Evolutionary conservation across 371 early-diverging fungal species (phyloP), one percentile per base, ranked within the genome.

Genomic region (Mortierella sp.): DNA sequence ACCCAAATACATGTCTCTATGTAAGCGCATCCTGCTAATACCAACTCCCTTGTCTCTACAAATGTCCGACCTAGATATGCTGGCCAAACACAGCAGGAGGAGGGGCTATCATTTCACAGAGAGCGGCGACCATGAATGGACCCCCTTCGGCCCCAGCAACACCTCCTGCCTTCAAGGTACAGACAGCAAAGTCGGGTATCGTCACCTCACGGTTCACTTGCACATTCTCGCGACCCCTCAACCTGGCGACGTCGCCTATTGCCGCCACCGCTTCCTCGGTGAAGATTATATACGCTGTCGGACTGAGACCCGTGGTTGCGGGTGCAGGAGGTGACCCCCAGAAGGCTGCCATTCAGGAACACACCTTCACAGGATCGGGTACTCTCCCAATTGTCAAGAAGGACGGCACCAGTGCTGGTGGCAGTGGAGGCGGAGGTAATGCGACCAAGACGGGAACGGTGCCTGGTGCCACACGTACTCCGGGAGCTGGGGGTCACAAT

Each of bases 41-140:
- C 6, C 43, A 40, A 40, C 43, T 40, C 43, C 6, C 43, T 16
- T 16, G 24, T 40, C 48, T 70, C n/a, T n/a, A 11, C 50, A 24
- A 4, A 31, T 6, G 43, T 40, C 43, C 43, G 43, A 40, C 31
- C 8, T 28, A 83, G 83, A 67, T 83, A 34, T 83, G 83, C 69
- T 83, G 83, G 83, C 83, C 80, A 69, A 55, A 72, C 26, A 11
- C 74, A 2, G 67, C 77, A 0, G 76, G 73, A 9, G 28, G 55
- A n/a, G 77, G 77, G 1, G 80, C 83, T 1, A 31, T 80, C 61
- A 71, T 83, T 67, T 83, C 83, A 10, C 83, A 79, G 21, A 76
- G 83, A n/a, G 26, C 53, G 13, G 83, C 83, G 3, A 67, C 51
- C 55, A 26, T 8, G 26, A 83, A 83, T 55, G 72, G 69, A 10